Conservation (phyloP, 2,329 filamentous ascomycete species). For the Exophiala calicioides region DNA sequence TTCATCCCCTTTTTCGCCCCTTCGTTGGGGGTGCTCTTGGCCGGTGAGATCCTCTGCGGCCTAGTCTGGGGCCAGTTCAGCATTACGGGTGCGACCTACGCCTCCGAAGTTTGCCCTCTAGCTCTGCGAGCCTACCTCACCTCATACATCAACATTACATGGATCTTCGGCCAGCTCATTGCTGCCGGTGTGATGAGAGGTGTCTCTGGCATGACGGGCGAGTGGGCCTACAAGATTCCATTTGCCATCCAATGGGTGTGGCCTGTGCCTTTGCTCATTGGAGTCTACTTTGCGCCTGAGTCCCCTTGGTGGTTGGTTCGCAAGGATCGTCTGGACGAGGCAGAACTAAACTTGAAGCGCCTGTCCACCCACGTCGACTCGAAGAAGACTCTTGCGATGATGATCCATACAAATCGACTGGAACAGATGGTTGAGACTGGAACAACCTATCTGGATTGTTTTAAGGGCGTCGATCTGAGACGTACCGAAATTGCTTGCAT, state of each 20-base stretch:
- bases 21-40: background rate
- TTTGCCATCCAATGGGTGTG: constrained; percentile 29
- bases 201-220: background rate
- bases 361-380: constrained; percentile 23
- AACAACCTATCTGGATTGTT: constrained; percentile 73
- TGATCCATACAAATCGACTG: constrained; percentile 40
- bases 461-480: constrained; percentile 74
- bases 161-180: constrained; percentile 54
- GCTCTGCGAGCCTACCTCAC: background rate
- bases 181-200: constrained; percentile 31
- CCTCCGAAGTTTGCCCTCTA: background rate
- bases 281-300: constrained; percentile 20
- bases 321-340: constrained; percentile 47
- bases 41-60: background rate
- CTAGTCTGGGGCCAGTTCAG: background rate
- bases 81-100: background rate
- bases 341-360: constrained; percentile 45
- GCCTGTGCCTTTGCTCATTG: constrained; percentile 17
- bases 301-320: constrained; percentile 49
- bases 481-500: constrained; percentile 72
- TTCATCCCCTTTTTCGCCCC: background rate
- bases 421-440: constrained; percentile 23
- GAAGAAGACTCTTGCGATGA: constrained; percentile 39
- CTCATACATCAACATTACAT: background rate
- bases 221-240: constrained; percentile 19